A percentile compares a stretch with the other conserved stretches of the same genome.
Evolutionary conservation across 2,329 filamentous ascomycete species (phyloP).

Genomic region (Talaromyces sp.): DNA sequence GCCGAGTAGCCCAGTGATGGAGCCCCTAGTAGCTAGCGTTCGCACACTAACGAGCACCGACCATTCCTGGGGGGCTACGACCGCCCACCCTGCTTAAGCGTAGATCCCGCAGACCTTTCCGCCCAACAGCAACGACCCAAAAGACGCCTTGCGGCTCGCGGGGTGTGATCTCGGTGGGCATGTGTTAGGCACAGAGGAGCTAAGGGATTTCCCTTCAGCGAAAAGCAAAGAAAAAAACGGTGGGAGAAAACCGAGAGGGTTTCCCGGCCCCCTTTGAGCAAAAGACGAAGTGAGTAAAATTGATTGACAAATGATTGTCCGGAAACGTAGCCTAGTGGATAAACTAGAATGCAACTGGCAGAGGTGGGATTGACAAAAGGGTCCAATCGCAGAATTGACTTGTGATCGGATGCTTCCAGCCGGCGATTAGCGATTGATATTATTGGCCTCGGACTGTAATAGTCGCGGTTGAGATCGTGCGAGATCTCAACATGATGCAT

Average conservation of each 20-base stretch:
- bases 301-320: neutral
- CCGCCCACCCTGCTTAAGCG: conserved; percentile 2
- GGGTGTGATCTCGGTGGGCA: neutral
- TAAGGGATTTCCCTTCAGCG: neutral
- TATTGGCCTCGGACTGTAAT: conserved; percentile 11
- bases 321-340: neutral
- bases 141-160: conserved; percentile 10
- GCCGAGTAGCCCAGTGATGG: neutral
- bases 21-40: neutral
- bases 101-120: conserved; percentile 11
- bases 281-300: neutral
- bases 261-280: neutral
- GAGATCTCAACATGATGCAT: conserved; percentile 3
- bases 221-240: neutral
- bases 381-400: neutral
- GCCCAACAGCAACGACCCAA: conserved; percentile 14
- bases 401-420: conserved; percentile 3
- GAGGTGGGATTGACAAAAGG: neutral
- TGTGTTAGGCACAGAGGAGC: neutral
- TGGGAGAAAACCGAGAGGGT: neutral
- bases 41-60: neutral
- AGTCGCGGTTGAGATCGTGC: conserved; percentile 17
- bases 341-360: neutral
- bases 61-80: neutral
- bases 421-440: conserved; percentile 15